Conservation (phyloP, 495 filamentous ascomycete genomes). For the Evansstolkia leycettana region DNA sequence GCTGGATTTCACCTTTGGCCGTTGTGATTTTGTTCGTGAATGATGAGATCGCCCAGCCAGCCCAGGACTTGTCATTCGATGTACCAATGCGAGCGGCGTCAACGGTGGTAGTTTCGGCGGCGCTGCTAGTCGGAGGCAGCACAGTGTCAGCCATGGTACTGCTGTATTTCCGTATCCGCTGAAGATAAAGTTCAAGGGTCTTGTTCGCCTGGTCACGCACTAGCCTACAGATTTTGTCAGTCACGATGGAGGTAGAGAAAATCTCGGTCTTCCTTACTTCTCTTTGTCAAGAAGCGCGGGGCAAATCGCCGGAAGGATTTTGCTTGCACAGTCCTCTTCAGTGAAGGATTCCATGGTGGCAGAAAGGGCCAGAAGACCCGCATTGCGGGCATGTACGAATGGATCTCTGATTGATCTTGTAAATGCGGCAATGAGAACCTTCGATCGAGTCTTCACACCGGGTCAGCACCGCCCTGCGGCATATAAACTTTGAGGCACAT, state of each 20-base stretch:
- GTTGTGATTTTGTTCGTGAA: constrained; percentile 88
- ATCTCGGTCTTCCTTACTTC: constrained; percentile 39
- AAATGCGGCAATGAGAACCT: constrained; percentile 89
- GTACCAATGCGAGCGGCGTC: constrained; percentile 59
- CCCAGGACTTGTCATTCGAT: constrained; percentile 65
- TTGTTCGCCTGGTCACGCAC: constrained; percentile 86
- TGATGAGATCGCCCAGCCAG: constrained; percentile 97
- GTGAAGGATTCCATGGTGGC: constrained; percentile 78
- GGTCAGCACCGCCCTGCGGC: constrained; percentile 8
- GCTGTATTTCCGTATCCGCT: constrained; percentile 67
- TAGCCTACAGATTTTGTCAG: constrained; percentile 28
- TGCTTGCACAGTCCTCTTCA: constrained; percentile 79
- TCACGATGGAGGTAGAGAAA: neutral
- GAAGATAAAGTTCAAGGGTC: constrained; percentile 79
- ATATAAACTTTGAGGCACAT: constrained; percentile 11
- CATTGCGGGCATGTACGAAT: constrained; percentile 85
- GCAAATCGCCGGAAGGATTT: constrained; percentile 72
- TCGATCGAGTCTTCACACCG: constrained; percentile 50
- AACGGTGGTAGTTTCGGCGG: constrained; percentile 22
- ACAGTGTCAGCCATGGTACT: constrained; percentile 70
- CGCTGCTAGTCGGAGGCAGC: constrained; percentile 34
- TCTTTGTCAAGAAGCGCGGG: constrained; percentile 78
- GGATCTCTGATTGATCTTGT: constrained; percentile 80
- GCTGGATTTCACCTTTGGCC: constrained; percentile 73
- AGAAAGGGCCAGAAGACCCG: constrained; percentile 70